Evolutionary conservation across 768 basidiomycete species (phyloP).

Genomic region (Lentinula edodes): DNA sequence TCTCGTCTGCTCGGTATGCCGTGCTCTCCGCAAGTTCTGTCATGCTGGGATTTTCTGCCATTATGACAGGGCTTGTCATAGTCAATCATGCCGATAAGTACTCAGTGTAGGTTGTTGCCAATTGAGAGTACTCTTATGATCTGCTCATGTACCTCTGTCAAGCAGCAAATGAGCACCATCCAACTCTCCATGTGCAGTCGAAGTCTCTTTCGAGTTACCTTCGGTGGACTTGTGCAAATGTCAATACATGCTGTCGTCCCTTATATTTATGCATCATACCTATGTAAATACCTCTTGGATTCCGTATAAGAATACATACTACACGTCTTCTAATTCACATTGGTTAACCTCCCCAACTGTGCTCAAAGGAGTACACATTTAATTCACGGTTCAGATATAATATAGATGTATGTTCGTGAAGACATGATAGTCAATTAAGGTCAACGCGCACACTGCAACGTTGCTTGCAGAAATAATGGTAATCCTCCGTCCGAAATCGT

Average conservation of each 20-base stretch:
- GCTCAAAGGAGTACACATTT: too few relatives aligned
- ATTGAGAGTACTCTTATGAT: neutral
- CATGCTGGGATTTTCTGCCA: conserved; percentile 39
- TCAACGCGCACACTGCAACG: conserved; percentile 8
- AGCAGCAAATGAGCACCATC: neutral
- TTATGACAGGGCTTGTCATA: conserved; percentile 38
- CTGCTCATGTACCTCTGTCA: neutral
- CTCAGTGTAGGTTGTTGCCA: neutral
- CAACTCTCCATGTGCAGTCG: neutral
- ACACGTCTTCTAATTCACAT: too few relatives aligned
- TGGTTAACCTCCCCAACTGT: too few relatives aligned
- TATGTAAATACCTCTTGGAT: too few relatives aligned
- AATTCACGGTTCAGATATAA: too few relatives aligned
- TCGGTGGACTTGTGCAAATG: too few relatives aligned
- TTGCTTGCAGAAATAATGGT: neutral
- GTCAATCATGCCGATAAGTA: conserved; percentile 20
- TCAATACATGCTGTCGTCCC: too few relatives aligned
- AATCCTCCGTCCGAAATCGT: neutral
- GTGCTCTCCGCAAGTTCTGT: conserved; percentile 45
- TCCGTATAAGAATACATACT: too few relatives aligned
- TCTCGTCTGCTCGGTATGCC: conserved; percentile 53
- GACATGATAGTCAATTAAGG: neutral
- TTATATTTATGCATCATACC: neutral
- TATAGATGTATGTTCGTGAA: neutral
- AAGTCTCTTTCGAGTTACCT: neutral